A percentile compares a stretch with the other conserved stretches of the same genome.
phyloP scores from a whole-genome alignment of 495 filamentous ascomycete genomes.

The Extremus antarcticus region DNA sequence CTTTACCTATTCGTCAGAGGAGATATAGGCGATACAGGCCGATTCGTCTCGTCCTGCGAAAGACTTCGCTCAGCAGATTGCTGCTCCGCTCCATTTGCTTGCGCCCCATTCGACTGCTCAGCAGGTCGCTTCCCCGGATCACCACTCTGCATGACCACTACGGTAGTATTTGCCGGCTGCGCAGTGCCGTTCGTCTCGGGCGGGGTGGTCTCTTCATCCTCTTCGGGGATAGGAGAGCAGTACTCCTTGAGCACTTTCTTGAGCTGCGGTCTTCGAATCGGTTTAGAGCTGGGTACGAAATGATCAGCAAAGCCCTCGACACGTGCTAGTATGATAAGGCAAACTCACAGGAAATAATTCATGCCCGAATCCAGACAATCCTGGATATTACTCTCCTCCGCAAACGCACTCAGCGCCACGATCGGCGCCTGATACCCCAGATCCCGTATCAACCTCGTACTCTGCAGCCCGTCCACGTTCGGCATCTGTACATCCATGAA shows the following conservation, averaged over 20 bases:
- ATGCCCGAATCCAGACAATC: conserved; percentile 37
- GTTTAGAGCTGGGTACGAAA: conserved; percentile 50
- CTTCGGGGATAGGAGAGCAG: conserved; percentile 47
- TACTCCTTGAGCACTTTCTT: conserved; percentile 72
- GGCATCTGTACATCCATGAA: conserved; percentile 98
- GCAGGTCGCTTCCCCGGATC: background rate
- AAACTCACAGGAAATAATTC: conserved; percentile 35
- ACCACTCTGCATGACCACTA: background rate
- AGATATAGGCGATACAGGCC: background rate
- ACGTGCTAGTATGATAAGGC: background rate
- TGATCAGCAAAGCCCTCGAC: conserved; percentile 15
- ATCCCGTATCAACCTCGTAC: conserved; percentile 73
- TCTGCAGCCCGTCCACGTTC: conserved; percentile 79
- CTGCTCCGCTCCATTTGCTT: background rate
- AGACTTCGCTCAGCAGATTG: background rate
- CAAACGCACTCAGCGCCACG: conserved; percentile 81
- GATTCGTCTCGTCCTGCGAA: background rate
- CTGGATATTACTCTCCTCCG: conserved; percentile 80
- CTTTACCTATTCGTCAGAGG: background rate
- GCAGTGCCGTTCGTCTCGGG: background rate
- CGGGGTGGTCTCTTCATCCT: conserved; percentile 21
- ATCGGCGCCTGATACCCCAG: conserved; percentile 85
- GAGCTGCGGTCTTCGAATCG: conserved; percentile 69
- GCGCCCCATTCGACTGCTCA: background rate
- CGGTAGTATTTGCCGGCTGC: background rate